These are phyloP conservation scores for Teunomyces kruisii DNA, from an alignment of 805 yeast species.

Conservation along the genomic window DNA sequence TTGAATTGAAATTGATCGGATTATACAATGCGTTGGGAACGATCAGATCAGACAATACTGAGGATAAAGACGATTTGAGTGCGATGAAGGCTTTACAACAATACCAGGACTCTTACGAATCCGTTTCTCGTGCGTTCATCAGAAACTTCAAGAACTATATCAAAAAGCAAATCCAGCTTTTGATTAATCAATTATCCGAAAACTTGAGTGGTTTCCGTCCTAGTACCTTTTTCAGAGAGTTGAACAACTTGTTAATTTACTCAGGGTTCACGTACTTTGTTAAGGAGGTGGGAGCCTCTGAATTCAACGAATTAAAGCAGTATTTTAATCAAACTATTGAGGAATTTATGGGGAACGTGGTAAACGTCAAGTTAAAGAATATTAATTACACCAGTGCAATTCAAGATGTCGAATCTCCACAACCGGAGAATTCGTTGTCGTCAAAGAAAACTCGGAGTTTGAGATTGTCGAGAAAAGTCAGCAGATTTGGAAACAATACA, in stretches of 20 bases:
- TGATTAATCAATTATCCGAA: constrained; percentile 39
- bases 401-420: not conserved
- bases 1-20: constrained; percentile 57
- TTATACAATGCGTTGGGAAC: constrained; percentile 66
- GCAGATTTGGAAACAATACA: constrained; percentile 16
- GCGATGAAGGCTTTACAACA: constrained; percentile 73
- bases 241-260: constrained; percentile 29
- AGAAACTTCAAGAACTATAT: constrained; percentile 42
- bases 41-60: constrained; percentile 45
- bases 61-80: constrained; percentile 47
- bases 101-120: constrained; percentile 59
- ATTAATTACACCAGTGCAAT: constrained; percentile 10
- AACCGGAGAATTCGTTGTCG: constrained; percentile 12
- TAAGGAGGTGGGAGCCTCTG: constrained; percentile 52
- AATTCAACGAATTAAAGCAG: constrained; percentile 48
- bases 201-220: constrained; percentile 26
- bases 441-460: constrained; percentile 29
- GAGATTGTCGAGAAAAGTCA: constrained; percentile 30
- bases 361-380: constrained; percentile 21
- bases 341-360: constrained; percentile 26
- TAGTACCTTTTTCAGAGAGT: constrained; percentile 20
- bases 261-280: constrained; percentile 44
- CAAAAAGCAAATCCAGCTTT: constrained; percentile 31
- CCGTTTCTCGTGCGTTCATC: constrained; percentile 52
- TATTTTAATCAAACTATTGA: constrained; percentile 35